Evolutionary conservation across 1,139 yeast genomes (phyloP).

Genomic region (Wickerhamomyces sp.): DNA sequence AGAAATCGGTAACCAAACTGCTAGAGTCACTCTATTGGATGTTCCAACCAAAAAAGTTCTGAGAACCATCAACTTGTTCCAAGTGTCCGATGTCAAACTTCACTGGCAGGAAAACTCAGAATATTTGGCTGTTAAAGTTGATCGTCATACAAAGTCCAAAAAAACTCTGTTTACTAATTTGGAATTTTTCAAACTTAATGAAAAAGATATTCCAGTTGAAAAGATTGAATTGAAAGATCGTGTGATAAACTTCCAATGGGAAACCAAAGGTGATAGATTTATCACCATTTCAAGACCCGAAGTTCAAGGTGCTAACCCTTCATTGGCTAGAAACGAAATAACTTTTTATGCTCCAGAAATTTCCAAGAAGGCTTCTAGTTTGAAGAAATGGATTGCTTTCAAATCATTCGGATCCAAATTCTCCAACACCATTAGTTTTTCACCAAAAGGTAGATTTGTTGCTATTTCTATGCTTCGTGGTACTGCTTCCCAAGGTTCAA

Average conservation of each 20-base stretch:
- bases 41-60: conserved; percentile 78
- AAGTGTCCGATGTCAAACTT: conserved; percentile 85
- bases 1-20: conserved; percentile 86
- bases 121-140: conserved; percentile 88
- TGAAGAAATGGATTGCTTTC: conserved; percentile 55
- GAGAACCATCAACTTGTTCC: conserved; percentile 90
- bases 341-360: conserved; percentile 82
- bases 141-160: conserved; percentile 93
- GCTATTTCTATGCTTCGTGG: conserved; percentile 67
- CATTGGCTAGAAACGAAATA: conserved; percentile 66
- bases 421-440: conserved; percentile 76
- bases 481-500: conserved; percentile 49
- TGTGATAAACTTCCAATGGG: conserved; percentile 90
- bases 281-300: conserved; percentile 65
- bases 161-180: conserved; percentile 88
- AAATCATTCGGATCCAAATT: conserved; percentile 57
- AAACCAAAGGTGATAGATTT: conserved; percentile 86
- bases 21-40: conserved; percentile 89
- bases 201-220: conserved; percentile 92
- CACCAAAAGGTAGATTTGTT: conserved; percentile 90
- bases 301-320: conserved; percentile 56
- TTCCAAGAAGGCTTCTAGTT: conserved; percentile 23
- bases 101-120: conserved; percentile 93
- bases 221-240: conserved; percentile 90
- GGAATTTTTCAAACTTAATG: conserved; percentile 85